phyloP scores from a whole-genome alignment of 2,329 filamentous ascomycete species.

The Lecanicillium sp. region DNA sequence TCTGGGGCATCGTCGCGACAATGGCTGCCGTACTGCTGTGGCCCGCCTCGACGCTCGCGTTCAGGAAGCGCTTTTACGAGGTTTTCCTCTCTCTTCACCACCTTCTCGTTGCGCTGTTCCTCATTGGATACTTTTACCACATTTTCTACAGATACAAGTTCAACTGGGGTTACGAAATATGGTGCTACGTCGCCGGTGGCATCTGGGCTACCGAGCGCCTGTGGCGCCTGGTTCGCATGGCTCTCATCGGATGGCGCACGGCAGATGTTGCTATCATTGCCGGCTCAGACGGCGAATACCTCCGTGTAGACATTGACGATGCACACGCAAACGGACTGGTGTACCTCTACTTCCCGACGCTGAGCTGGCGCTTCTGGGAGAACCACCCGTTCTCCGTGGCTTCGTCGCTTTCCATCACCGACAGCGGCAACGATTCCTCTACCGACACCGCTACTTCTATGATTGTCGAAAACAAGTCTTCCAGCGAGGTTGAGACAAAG shows the following conservation, averaged over 20 bases:
- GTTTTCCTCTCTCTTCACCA: slow-evolving; percentile 30
- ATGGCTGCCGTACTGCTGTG: slow-evolving; percentile 23
- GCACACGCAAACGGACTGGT: slow-evolving; percentile 23
- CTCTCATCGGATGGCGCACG: slow-evolving; percentile 17
- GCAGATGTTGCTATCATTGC: slow-evolving; percentile 22
- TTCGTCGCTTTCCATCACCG: background rate
- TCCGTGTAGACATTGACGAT: slow-evolving; percentile 26
- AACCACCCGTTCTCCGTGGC: slow-evolving; percentile 31
- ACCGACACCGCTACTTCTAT: background rate
- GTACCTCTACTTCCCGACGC: slow-evolving; percentile 30
- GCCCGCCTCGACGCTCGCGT: slow-evolving; percentile 22
- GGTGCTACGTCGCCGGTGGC: slow-evolving; percentile 26
- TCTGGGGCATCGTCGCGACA: slow-evolving; percentile 29
- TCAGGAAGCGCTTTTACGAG: slow-evolving; percentile 28
- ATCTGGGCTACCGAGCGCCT: slow-evolving; percentile 28
- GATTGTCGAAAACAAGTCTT: background rate
- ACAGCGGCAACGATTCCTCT: background rate
- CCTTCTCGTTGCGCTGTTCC: slow-evolving; percentile 26
- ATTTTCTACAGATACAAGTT: slow-evolving; percentile 29
- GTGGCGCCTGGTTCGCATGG: slow-evolving; percentile 22
- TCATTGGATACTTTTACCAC: slow-evolving; percentile 31
- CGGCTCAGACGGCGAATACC: slow-evolving; percentile 24
- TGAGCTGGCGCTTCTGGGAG: slow-evolving; percentile 32
- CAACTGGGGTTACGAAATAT: slow-evolving; percentile 34
- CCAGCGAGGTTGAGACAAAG: background rate